A percentile compares a stretch with the other conserved stretches of the same genome.
Evolutionary conservation across 2,329 filamentous ascomycete species (phyloP).

Genomic region (Drechslera avenae): DNA sequence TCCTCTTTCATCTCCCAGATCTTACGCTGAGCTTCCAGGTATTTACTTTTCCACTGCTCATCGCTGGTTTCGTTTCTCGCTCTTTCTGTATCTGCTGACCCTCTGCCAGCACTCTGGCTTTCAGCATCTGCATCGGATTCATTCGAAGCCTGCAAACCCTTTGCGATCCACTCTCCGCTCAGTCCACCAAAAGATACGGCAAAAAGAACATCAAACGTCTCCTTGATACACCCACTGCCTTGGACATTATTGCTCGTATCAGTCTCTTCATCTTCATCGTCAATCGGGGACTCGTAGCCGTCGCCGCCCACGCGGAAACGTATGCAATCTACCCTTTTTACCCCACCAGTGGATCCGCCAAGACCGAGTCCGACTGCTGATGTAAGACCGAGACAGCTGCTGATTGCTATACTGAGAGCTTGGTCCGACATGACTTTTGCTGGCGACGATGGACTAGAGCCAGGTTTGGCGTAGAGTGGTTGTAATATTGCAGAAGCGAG

Average conservation of each 20-base stretch:
- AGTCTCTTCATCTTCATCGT: conserved; percentile 47
- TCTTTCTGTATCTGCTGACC: conserved; percentile 10
- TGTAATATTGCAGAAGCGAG: conserved; percentile 53
- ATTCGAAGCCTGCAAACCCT: conserved; percentile 37
- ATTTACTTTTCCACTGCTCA: conserved; percentile 43
- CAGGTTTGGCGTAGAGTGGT: conserved; percentile 42
- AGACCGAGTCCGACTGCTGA: conserved; percentile 46
- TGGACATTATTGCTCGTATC: conserved; percentile 12
- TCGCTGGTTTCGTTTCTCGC: conserved; percentile 19
- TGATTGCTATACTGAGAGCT: conserved; percentile 48
- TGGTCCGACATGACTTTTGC: conserved; percentile 44
- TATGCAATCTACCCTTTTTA: conserved; percentile 50
- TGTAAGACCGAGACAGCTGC: conserved; percentile 50
- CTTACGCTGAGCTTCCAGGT: conserved; percentile 40
- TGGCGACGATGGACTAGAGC: conserved; percentile 22
- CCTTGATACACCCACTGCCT: conserved; percentile 32
- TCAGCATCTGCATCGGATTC: not conserved
- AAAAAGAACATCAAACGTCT: conserved; percentile 54
- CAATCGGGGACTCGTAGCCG: conserved; percentile 48
- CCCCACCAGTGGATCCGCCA: conserved; percentile 38
- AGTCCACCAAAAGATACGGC: conserved; percentile 49
- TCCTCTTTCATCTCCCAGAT: conserved; percentile 46
- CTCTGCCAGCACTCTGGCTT: not conserved
- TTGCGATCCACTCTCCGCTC: conserved; percentile 51
- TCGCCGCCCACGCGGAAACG: conserved; percentile 50